A percentile compares a stretch with the other conserved stretches of the same genome.
These are phyloP conservation scores for Hemileia vastatrix DNA, from an alignment of 1,284 basidiomycete genomes.

Conservation along the genomic window DNA sequence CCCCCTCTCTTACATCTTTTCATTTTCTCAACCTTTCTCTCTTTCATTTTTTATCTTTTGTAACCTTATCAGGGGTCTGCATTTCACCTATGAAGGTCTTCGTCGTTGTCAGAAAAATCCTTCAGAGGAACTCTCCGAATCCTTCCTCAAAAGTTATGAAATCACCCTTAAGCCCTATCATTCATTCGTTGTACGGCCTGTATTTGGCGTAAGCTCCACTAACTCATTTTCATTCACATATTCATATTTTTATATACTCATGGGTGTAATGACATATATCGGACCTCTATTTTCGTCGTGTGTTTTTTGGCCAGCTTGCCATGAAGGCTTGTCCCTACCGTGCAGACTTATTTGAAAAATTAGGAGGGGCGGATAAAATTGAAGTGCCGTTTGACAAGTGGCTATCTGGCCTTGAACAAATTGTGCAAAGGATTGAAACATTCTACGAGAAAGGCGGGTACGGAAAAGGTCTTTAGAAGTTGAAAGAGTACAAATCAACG, in stretches of 20 bases:
- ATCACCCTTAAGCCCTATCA: conserved; percentile 74
- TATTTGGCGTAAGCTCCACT: conserved; percentile 59
- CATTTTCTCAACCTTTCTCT: no score
- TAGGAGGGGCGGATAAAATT: conserved; percentile 65
- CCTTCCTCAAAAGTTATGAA: conserved; percentile 77
- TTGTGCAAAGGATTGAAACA: conserved; percentile 11
- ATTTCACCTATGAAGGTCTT: conserved; percentile 81
- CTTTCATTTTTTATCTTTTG: no score
- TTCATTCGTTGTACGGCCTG: conserved; percentile 71
- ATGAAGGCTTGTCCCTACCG: conserved; percentile 96
- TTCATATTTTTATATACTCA: neutral
- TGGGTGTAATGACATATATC: neutral
- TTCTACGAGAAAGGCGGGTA: conserved; percentile 21
- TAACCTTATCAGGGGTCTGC: conserved; percentile 58
- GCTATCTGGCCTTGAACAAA: conserved; percentile 49
- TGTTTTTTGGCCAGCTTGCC: conserved; percentile 54
- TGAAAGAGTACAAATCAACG: no score
- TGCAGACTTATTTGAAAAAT: conserved; percentile 75
- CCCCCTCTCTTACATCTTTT: no score
- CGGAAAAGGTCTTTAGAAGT: conserved; percentile 22
- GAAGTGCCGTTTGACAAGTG: conserved; percentile 64
- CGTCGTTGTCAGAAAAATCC: conserved; percentile 61
- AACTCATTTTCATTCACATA: neutral
- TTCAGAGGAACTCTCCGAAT: conserved; percentile 59
- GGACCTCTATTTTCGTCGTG: neutral